Evolutionary conservation across 2,329 filamentous ascomycete species (phyloP), one percentile per base, ranked within the genome.

Genomic region (Cercospora sp.): DNA sequence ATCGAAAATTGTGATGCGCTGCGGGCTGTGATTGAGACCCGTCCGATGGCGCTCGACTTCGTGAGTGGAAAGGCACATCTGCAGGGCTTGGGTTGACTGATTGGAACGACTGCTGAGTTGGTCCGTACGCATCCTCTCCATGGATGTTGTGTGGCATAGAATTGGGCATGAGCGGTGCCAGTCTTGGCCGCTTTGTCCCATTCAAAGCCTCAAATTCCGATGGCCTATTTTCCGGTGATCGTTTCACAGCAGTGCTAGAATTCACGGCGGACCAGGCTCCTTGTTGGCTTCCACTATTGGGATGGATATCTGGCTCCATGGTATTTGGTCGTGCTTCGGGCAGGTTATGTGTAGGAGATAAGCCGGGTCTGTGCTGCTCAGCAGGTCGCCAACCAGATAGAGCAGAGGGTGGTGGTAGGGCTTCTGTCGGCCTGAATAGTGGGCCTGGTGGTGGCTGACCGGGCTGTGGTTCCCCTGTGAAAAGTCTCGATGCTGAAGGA

Each of bases 241-340:
- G 79, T 69, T 84, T 84, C 2, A 74, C 71, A 6, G 77, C 76
- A 42, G 79, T 74, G 64, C 80, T 81, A 48, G 80, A 74, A 20
- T 84, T 84, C 20, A 83, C 79, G 5, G 81, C 76, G 1, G 80
- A 79, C 82, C 82, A 84, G 16, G 80, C 81, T 57, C 73, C 78
- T 13, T 70, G 64, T 23, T 67, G 61, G 42, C 53, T 64, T n/a
- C 30, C 62, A 18, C 39, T 48, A 23, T 39, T 48, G 1, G 58
- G 58, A 53, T 69, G 68, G 10, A 66, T 9, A 42, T 76, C 72
- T 7, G 70, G 51, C 30, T 75, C 71, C 33, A 68, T 69, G 8
- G 71, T 61, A n/a, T 70, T 71, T n/a, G 72, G 68, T 23, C 70
- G 72, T 42, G 62, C 65, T 26, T 51, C 67, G 39, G 67, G 67